A percentile compares a stretch with the other conserved stretches of the same genome.
phyloP scores from a whole-genome alignment of 1,284 basidiomycete genomes.

The Trametes sp. region DNA sequence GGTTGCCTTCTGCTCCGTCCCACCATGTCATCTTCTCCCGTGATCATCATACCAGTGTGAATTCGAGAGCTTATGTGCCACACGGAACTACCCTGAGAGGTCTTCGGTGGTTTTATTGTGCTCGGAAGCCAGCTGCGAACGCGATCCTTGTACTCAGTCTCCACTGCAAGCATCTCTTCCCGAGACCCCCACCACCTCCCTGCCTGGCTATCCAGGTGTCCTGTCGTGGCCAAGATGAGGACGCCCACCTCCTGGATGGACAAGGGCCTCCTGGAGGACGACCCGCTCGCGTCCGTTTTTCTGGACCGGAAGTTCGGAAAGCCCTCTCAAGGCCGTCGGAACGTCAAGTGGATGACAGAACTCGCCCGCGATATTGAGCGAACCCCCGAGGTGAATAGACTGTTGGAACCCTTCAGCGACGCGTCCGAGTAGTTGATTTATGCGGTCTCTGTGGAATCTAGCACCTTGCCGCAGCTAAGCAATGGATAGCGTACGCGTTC shows the following conservation, averaged over 20 bases:
- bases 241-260: constrained; percentile 38
- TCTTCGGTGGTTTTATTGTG: neutral
- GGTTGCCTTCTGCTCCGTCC: constrained; percentile 4
- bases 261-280: constrained; percentile 36
- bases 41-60: constrained; percentile 14
- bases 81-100: neutral
- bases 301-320: constrained; percentile 3
- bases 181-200: neutral
- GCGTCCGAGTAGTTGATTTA: neutral
- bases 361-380: constrained; percentile 20
- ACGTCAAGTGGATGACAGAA: constrained; percentile 24
- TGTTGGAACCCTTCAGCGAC: neutral
- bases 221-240: constrained; percentile 25
- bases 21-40: constrained; percentile 11
- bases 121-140: neutral
- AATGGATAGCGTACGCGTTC: constrained; percentile 37
- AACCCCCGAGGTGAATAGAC: constrained; percentile 6
- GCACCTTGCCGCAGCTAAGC: constrained; percentile 27
- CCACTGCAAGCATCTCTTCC: neutral
- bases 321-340: constrained; percentile 13
- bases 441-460: neutral
- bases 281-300: constrained; percentile 41
- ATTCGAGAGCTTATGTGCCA: neutral
- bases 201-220: neutral
- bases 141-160: neutral